Percentiles rank a stretch among this genome's conserved stretches.
These are phyloP conservation scores for Blastomyces emzantsi DNA, from an alignment of 2,329 filamentous ascomycete species.

Conservation along the genomic window DNA sequence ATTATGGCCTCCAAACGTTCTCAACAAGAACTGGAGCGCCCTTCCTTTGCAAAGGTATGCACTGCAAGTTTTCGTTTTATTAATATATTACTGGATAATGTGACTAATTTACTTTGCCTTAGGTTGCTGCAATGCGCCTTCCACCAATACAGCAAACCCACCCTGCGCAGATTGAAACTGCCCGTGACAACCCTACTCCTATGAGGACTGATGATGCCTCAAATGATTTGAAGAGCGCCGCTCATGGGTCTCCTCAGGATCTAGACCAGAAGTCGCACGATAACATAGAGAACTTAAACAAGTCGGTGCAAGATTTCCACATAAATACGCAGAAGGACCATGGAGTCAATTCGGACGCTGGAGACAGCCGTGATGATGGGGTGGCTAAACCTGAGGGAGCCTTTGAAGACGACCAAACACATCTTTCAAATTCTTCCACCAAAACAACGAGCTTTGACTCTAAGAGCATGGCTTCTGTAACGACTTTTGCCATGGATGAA, in stretches of 20 bases:
- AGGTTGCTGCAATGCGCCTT: conserved; percentile 39
- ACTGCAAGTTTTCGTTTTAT: background rate
- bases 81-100: background rate
- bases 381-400: conserved; percentile 29
- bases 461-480: conserved; percentile 89
- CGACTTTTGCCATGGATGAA: conserved; percentile 92
- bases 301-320: conserved; percentile 27
- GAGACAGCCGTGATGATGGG: conserved; percentile 24
- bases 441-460: conserved; percentile 88
- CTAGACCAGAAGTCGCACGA: conserved; percentile 19
- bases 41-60: conserved; percentile 69
- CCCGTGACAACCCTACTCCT: conserved; percentile 9
- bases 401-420: conserved; percentile 41
- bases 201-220: conserved; percentile 14
- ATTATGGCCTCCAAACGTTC: conserved; percentile 20
- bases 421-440: conserved; percentile 52
- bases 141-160: conserved; percentile 23
- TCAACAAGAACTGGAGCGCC: conserved; percentile 28
- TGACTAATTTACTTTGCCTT: conserved; percentile 5
- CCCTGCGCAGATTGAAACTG: conserved; percentile 22
- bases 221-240: conserved; percentile 16
- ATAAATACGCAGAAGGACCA: conserved; percentile 18
- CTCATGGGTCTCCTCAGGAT: conserved; percentile 15
- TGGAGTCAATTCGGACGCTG: conserved; percentile 17
- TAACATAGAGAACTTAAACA: conserved; percentile 26